Evolutionary conservation across 2,329 filamentous ascomycete species (phyloP), one percentile per base, ranked within the genome.

Genomic region (Fusarium veterinarium): DNA sequence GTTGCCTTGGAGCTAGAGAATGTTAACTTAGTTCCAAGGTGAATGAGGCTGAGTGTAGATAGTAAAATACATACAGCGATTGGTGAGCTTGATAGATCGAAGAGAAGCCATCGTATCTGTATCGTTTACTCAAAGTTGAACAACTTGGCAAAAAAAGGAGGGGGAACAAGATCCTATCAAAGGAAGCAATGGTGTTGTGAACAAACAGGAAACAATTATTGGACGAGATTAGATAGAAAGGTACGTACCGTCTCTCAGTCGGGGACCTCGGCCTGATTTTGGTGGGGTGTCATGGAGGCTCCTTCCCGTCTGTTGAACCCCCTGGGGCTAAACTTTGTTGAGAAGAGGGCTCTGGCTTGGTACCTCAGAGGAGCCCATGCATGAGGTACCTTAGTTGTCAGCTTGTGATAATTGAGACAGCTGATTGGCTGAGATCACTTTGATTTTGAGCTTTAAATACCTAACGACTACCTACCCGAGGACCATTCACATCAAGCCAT

Each of bases 1-100:
- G 85, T 73, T 86, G 82, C 77, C 84, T 86, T 55, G 85, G 84
- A 69, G 83, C 85, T 84, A 64, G 44, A 31, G 20, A 45, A 48
- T 42, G 58, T 75, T 42, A 68, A 57, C 40, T 70, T 42, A 67
- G 57, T 35, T 30, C 37, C 10, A 25, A 23, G 20, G 10, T 28
- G 38, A 13, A 55, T 13, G 12, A n/a, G 6, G 16, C 37, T 19
- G 38, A 33, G 40, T 17, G 16, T 19, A 20, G 6, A 25, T 4
- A 19, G 38, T 14, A 23, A 5, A 23, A n/a, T 35, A 19, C 80
- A 45, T 78, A 83, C 81, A 80, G 76, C 83, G 79, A 35, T 83
- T 85, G 59, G 81, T 81, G 70, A 87, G 81, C 79, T 82, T 84
- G 64, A 87, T 76, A 17, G 80, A 81, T 69, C 83, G 79, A 64